Evolutionary conservation across 192 early-diverging fungal species (phyloP).

Genomic region (Backusella luteola): DNA sequence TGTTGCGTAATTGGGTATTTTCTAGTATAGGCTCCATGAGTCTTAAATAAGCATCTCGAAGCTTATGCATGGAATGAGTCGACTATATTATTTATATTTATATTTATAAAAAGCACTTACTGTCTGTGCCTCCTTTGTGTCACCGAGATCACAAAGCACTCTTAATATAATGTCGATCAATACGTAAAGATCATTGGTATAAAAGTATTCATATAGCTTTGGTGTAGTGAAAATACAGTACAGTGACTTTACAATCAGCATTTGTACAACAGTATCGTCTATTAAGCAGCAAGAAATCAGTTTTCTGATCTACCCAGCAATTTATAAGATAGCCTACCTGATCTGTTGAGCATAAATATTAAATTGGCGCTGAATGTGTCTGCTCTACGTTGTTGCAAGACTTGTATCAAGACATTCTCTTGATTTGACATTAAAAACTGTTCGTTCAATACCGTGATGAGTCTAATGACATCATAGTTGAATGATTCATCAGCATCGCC

Average conservation of each 20-base stretch:
- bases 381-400: constrained; percentile 50
- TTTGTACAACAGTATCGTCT: constrained; percentile 56
- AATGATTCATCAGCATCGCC: constrained; percentile 52
- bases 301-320: constrained; percentile 7
- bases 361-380: constrained; percentile 88
- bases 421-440: constrained; percentile 59
- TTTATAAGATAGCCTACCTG: constrained; percentile 39
- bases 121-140: constrained; percentile 22
- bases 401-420: constrained; percentile 54
- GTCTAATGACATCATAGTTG: constrained; percentile 51
- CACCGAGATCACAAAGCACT: constrained; percentile 69
- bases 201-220: constrained; percentile 67
- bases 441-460: constrained; percentile 64
- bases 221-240: constrained; percentile 66
- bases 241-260: constrained; percentile 70
- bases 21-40: constrained; percentile 62
- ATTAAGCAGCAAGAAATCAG: constrained; percentile 8
- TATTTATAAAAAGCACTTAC: constrained; percentile 9
- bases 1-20: constrained; percentile 52
- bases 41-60: constrained; percentile 67
- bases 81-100: no score
- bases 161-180: constrained; percentile 85
- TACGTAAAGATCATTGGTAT: constrained; percentile 90
- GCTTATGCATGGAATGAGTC: constrained; percentile 16
- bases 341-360: constrained; percentile 90